Percentiles rank a stretch among this genome's conserved stretches.
phyloP scores from a whole-genome alignment of 305 asterid species.

The Nicotiana rustica region DNA sequence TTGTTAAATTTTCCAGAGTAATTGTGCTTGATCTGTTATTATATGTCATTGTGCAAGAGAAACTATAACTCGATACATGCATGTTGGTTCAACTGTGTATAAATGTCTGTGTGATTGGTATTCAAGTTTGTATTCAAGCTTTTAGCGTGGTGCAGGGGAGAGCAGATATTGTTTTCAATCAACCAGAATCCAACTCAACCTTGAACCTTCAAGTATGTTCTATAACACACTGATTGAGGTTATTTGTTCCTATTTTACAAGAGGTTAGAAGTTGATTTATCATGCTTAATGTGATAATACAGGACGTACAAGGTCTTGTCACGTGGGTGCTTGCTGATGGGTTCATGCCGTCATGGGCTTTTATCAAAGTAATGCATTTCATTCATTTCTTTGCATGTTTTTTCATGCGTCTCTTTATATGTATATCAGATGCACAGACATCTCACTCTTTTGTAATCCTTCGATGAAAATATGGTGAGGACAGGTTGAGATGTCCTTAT shows the following conservation, averaged over 20 bases:
- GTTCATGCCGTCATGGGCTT: constrained; percentile 94
- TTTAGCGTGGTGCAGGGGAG: constrained; percentile 65
- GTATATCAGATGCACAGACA: not conserved
- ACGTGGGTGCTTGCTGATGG: constrained; percentile 98
- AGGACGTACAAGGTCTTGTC: constrained; percentile 95
- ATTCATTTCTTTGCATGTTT: not conserved
- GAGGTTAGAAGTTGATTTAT: constrained; percentile 25
- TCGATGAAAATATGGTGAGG: constrained; percentile 23
- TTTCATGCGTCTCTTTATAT: constrained; percentile 27
- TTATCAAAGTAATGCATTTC: constrained; percentile 69
- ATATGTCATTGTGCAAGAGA: constrained; percentile 14
- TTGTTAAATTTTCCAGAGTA: constrained; percentile 7
- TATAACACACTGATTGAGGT: constrained; percentile 4
- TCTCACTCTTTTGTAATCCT: not conserved
- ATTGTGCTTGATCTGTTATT: not conserved
- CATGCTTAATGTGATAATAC: constrained; percentile 35
- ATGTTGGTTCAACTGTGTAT: not conserved
- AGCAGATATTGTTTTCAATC: constrained; percentile 76
- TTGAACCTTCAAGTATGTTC: constrained; percentile 71
- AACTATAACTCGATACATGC: not conserved
- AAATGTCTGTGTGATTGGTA: not conserved
- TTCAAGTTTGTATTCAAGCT: constrained; percentile 2
- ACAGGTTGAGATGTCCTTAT: constrained; percentile 27
- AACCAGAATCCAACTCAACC: constrained; percentile 70
- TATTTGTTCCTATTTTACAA: not conserved